These are phyloP conservation scores for Hortiboletus campestris DNA, from an alignment of 768 basidiomycete genomes.

Conservation along the genomic window DNA sequence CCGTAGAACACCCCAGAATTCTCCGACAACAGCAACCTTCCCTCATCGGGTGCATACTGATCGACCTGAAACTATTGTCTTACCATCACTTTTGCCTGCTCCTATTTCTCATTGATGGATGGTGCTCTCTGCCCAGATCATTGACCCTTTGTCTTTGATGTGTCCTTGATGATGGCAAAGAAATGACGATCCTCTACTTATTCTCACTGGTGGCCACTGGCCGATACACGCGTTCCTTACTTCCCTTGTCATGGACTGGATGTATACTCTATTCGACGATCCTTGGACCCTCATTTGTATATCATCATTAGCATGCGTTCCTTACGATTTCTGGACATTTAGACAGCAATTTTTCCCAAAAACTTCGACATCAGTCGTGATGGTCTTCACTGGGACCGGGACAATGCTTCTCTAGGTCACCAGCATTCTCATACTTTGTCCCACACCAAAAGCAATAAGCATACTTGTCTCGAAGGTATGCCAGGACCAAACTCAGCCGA, in stretches of 20 bases:
- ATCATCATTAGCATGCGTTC: conserved; percentile 27
- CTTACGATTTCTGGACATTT: conserved; percentile 2
- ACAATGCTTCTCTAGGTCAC: conserved; percentile 63
- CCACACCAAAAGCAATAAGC: conserved; percentile 91
- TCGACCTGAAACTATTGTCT: conserved; percentile 32
- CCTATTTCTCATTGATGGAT: conserved; percentile 22
- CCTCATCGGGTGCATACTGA: conserved; percentile 35
- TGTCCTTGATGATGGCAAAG: background rate
- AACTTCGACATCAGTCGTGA: conserved; percentile 58
- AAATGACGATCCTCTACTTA: background rate
- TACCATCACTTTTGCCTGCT: conserved; percentile 60
- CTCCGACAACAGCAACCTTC: conserved; percentile 68
- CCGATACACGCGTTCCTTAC: conserved; percentile 15
- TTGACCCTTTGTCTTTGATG: background rate
- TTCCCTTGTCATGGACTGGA: conserved; percentile 16
- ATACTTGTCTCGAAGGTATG: conserved; percentile 71
- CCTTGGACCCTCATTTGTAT: conserved; percentile 31
- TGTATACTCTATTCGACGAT: conserved; percentile 17
- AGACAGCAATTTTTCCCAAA: background rate
- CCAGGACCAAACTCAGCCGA: conserved; percentile 62
- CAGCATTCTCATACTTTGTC: conserved; percentile 59
- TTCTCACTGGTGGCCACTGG: background rate
- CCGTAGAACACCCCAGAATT: conserved; percentile 72
- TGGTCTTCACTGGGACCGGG: conserved; percentile 76
- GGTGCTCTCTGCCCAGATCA: background rate